Conservation (phyloP, 192 early-diverging fungal genomes). For the Spinellus fusiger region DNA sequence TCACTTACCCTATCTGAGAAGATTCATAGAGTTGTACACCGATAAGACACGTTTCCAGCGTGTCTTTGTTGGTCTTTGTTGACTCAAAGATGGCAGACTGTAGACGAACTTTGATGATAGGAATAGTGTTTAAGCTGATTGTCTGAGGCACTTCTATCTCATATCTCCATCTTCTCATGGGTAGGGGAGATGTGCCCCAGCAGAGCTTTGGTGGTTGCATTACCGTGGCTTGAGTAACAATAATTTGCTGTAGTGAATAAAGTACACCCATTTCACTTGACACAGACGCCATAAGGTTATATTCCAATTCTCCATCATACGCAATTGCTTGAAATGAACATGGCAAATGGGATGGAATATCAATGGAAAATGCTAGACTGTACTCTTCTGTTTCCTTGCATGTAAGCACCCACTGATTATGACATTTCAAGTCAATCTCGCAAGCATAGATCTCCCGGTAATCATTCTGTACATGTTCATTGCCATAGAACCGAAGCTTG, state of each 20-base stretch:
- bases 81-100: not conserved
- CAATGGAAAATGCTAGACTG: not conserved
- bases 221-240: not conserved
- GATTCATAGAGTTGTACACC: conserved; percentile 12
- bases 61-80: not conserved
- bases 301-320: not conserved
- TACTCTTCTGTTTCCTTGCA: not conserved
- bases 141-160: conserved; percentile 9
- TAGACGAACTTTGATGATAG: not conserved
- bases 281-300: not conserved
- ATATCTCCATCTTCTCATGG: not conserved
- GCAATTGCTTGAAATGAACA: not conserved
- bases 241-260: not conserved
- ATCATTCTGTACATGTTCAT: not conserved
- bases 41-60: conserved; percentile 1
- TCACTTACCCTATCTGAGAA: conserved; percentile 4
- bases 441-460: not conserved
- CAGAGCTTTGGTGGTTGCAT: not conserved
- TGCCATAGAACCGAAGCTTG: not conserved
- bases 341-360: not conserved
- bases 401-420: not conserved
- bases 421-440: not conserved
- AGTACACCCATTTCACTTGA: not conserved
- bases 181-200: conserved; percentile 4
- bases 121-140: not conserved